These are phyloP conservation scores for Beauveria varroae DNA, from an alignment of 2,329 filamentous ascomycete species.

Conservation along the genomic window DNA sequence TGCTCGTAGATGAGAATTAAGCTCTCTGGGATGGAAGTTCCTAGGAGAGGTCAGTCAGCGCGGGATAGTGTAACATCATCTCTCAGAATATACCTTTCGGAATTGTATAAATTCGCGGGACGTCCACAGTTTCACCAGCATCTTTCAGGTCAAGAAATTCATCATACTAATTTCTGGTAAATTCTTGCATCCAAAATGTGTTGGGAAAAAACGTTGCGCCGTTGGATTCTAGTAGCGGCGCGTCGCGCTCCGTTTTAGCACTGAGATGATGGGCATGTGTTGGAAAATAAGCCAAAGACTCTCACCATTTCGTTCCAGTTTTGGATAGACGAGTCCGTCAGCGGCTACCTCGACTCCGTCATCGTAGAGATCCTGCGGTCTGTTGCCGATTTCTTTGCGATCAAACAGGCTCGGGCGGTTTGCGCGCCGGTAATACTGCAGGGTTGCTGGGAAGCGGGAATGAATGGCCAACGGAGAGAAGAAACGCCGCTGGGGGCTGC, in stretches of 20 bases:
- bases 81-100: neutral
- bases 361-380: neutral
- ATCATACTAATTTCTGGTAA: conserved; percentile 2
- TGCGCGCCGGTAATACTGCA: neutral
- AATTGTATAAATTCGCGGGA: neutral
- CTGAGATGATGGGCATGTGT: neutral
- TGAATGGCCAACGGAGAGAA: neutral
- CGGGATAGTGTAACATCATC: neutral
- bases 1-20: conserved; percentile 13
- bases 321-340: neutral
- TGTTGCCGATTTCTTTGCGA: neutral
- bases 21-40: conserved; percentile 4
- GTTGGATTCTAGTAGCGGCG: neutral
- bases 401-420: neutral
- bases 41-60: neutral
- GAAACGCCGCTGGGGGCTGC: neutral
- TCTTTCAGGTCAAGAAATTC: conserved; percentile 6
- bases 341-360: neutral
- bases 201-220: conserved; percentile 10
- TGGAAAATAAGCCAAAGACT: no score
- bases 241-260: neutral
- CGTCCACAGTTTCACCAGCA: neutral
- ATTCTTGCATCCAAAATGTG: conserved; percentile 13
- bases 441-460: neutral
- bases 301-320: neutral